Evolutionary conservation across 176 grass and related monocot species (phyloP).

Genomic region (Aechmea fasciata): DNA sequence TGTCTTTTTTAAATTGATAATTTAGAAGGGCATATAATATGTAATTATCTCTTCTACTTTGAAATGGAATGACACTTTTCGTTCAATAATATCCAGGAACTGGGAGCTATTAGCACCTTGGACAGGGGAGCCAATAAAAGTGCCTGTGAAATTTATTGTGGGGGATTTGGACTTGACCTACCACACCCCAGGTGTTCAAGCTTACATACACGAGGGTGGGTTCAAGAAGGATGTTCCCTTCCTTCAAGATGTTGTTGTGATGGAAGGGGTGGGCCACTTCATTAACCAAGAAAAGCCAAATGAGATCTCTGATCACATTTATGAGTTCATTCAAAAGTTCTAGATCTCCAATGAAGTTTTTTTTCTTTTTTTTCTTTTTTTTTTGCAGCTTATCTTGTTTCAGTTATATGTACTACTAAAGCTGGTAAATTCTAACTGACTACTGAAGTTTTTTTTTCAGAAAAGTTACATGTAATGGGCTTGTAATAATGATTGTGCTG

Average conservation of each 20-base stretch:
- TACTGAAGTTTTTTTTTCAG: no score
- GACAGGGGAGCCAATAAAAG: constrained; percentile 45
- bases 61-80: not conserved
- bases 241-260: constrained; percentile 58
- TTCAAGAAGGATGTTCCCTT: constrained; percentile 48
- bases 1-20: no score
- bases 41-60: not conserved
- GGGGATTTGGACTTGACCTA: constrained; percentile 62
- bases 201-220: constrained; percentile 61
- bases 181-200: constrained; percentile 36
- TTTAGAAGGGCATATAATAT: no score
- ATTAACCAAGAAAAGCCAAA: constrained; percentile 65
- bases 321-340: constrained; percentile 58
- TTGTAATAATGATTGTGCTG: no score
- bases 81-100: constrained; percentile 31
- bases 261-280: constrained; percentile 67
- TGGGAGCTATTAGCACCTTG: constrained; percentile 76
- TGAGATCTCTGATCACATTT: constrained; percentile 70
- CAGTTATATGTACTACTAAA: no score
- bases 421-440: no score
- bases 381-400: not conserved
- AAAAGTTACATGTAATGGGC: no score
- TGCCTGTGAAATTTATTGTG: constrained; percentile 61
- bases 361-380: not conserved
- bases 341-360: not conserved